These are phyloP conservation scores for Populus hybrid DNA, from an alignment of 441 rosid species.

Conservation along the genomic window DNA sequence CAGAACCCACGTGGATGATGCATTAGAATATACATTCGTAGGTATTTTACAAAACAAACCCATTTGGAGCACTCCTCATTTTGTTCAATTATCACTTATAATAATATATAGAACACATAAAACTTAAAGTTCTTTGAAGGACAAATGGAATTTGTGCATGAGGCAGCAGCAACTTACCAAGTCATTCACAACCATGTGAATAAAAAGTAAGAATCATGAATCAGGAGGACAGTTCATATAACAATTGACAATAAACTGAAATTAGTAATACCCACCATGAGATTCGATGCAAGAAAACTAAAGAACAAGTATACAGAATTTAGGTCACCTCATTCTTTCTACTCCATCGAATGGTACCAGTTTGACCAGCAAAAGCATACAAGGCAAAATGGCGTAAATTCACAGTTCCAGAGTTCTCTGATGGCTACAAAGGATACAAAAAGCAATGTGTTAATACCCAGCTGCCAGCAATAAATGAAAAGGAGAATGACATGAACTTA, in stretches of 20 bases:
- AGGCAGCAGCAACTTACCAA: not conserved
- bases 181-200: not conserved
- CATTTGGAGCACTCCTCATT: not conserved
- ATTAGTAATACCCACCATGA: too few relatives aligned
- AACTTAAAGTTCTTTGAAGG: not conserved
- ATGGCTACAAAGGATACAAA: constrained; percentile 41
- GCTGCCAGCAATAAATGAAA: not conserved
- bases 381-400: constrained; percentile 91
- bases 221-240: not conserved
- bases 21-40: not conserved
- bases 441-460: not conserved
- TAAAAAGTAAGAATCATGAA: too few relatives aligned
- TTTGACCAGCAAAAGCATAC: constrained; percentile 86
- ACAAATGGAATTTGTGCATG: not conserved
- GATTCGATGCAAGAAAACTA: constrained; percentile 6
- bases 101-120: not conserved
- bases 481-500: not conserved
- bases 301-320: not conserved
- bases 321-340: constrained; percentile 80
- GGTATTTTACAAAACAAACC: not conserved
- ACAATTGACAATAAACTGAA: not conserved
- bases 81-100: not conserved
- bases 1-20: not conserved
- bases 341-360: constrained; percentile 75
- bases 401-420: constrained; percentile 70